A percentile compares a stretch with the other conserved stretches of the same genome.
Evolutionary conservation across 1,284 basidiomycete species (phyloP).

Genomic region (Lignosus rhinocerotis): DNA sequence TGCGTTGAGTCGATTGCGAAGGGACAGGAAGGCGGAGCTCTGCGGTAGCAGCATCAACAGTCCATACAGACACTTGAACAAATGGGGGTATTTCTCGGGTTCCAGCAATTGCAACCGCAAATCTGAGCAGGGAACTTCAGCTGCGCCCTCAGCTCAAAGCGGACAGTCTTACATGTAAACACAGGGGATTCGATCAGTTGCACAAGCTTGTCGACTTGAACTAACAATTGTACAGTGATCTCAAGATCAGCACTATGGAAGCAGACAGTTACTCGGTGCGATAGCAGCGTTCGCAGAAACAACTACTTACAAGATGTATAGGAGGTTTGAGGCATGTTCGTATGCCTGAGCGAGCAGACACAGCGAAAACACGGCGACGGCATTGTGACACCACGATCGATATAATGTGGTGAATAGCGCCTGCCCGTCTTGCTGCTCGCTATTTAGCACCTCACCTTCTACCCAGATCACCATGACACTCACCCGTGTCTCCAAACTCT

Average conservation of each 20-base stretch:
- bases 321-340: slow-evolving; percentile 95
- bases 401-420: slow-evolving; percentile 91
- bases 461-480: slow-evolving; percentile 24
- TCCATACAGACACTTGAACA: slow-evolving; percentile 98
- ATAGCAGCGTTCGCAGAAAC: not conserved
- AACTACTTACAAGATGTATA: slow-evolving; percentile 87
- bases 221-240: slow-evolving; percentile 91
- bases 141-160: not conserved
- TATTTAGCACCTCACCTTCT: not conserved
- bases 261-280: slow-evolving; percentile 1
- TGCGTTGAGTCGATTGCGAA: slow-evolving; percentile 91
- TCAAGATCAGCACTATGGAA: slow-evolving; percentile 85
- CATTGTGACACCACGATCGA: slow-evolving; percentile 98
- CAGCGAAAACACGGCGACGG: slow-evolving; percentile 93
- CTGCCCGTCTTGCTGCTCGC: slow-evolving; percentile 84
- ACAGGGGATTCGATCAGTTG: slow-evolving; percentile 98
- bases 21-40: slow-evolving; percentile 93
- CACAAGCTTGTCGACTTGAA: slow-evolving; percentile 98
- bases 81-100: slow-evolving; percentile 93
- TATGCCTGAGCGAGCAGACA: slow-evolving; percentile 98
- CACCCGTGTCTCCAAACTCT: slow-evolving; percentile 92
- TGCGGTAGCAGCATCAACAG: slow-evolving; percentile 97
- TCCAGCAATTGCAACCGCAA: slow-evolving; percentile 96
- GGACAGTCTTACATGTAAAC: slow-evolving; percentile 78
- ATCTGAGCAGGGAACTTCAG: slow-evolving; percentile 48